phyloP scores from a whole-genome alignment of 2,329 filamentous ascomycete species.

The Aspergillus tubingensis region DNA sequence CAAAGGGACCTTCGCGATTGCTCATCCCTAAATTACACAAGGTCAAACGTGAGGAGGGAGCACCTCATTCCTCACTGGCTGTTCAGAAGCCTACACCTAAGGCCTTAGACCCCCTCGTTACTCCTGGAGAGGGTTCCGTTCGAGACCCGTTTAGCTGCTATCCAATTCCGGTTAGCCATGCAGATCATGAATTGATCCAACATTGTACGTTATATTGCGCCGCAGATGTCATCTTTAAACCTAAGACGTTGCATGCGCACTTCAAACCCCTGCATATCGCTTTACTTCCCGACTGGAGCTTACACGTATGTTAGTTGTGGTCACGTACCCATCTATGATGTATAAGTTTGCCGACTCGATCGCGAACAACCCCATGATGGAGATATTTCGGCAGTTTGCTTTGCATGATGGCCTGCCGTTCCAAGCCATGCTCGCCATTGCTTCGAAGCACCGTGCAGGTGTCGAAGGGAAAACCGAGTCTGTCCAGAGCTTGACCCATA shows the following conservation, averaged over 20 bases:
- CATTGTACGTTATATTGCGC: conserved; percentile 30
- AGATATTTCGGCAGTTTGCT: conserved; percentile 34
- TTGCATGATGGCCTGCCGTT: conserved; percentile 34
- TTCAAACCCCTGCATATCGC: background rate
- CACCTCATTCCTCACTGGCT: background rate
- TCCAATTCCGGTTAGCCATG: conserved; percentile 27
- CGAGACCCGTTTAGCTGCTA: conserved; percentile 33
- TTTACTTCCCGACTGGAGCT: conserved; percentile 15
- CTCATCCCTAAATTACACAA: conserved; percentile 14
- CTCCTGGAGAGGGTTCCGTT: conserved; percentile 20
- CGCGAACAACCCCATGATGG: conserved; percentile 33
- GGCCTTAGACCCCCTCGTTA: conserved; percentile 17
- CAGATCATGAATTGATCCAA: conserved; percentile 33
- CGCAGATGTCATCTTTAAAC: background rate
- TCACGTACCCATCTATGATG: conserved; percentile 39
- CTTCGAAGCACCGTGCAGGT: conserved; percentile 34
- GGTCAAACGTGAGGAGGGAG: conserved; percentile 19
- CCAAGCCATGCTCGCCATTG: conserved; percentile 38
- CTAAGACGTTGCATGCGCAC: background rate
- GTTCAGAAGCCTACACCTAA: conserved; percentile 1
- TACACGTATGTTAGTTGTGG: conserved; percentile 29
- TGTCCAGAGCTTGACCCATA: conserved; percentile 36
- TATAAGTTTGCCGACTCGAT: conserved; percentile 33
- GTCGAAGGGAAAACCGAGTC: conserved; percentile 34
- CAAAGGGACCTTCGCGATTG: conserved; percentile 8